Base-by-base conservation (phyloP, 192 early-diverging fungal genomes). In the Backusella parvicylindrica region DNA sequence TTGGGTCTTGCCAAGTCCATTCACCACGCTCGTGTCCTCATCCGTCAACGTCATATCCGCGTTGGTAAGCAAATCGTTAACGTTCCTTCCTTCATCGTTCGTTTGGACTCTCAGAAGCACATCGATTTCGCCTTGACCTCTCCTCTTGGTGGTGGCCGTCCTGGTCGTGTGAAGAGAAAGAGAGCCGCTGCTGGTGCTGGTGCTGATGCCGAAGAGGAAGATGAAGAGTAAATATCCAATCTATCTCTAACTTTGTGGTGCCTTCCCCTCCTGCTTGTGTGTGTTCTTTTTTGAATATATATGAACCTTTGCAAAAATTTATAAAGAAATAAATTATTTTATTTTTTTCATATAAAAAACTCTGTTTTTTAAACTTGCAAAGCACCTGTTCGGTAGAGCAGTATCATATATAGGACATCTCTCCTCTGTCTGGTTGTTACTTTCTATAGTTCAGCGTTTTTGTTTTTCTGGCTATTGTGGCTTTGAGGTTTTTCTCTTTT, bases 51-150 rank as follows among this genome's bases (percentile, higher is more conserved):
- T 75, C 97, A 98, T 92, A 98, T 98, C 87, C 94, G 92, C 64
- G 97, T 98, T 79, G 95, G 95, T 84, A 97, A 96, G 92, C 97
- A 96, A 89, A 93, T 98, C 73, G 95, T 98, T 82, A 92, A 98
- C 86, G 92, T 98, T 60, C 97, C 97, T 70, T 92, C 90, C 70
- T 99, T 97, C 91, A 89, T 98, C 75, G 96, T 99, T 81, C 96
- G 95, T 83, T 87, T 96, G 75, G 87, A 88, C 70, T 88, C 87
- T 50, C 84, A 86, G 69, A 88, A 88, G 79, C 87, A 88, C 83
- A 88, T 88, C 69, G 87, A 88, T 69, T 88, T 88, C 75, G 83
- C 87, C 60, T 77, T 78, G 67, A 80, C 92, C 85, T 95, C 94
- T 77, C 94, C 96, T 71, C 95, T 92, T 86, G 97, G 97, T 88